Evolutionary conservation across 2,329 filamentous ascomycete genomes (phyloP).

Genomic region (Colletotrichum falcatum): DNA sequence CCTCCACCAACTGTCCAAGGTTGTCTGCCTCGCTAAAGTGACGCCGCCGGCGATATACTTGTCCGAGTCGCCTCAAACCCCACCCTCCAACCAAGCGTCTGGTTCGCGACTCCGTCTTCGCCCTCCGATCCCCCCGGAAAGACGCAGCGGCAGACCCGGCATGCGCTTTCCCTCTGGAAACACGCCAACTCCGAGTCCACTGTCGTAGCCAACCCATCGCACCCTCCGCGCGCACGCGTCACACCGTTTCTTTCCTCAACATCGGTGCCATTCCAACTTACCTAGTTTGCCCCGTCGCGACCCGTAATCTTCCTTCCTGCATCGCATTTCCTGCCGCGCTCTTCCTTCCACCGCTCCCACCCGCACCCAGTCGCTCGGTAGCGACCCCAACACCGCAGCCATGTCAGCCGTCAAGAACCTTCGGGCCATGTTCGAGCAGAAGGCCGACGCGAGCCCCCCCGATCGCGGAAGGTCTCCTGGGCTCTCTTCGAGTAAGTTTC

Average conservation of each 20-base stretch:
- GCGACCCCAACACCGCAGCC: conserved; percentile 50
- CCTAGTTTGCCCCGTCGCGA: conserved; percentile 17
- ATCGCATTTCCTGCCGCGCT: conserved; percentile 17
- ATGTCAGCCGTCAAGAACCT: conserved; percentile 81
- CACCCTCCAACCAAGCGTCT: background rate
- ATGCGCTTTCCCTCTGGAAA: conserved; percentile 32
- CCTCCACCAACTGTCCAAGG: background rate
- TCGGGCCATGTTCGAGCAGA: conserved; percentile 84
- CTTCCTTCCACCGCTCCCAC: conserved; percentile 13
- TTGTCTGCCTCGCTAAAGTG: conserved; percentile 16
- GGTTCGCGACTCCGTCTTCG: conserved; percentile 5
- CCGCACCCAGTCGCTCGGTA: conserved; percentile 17
- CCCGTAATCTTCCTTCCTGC: background rate
- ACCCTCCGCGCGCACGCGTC: background rate
- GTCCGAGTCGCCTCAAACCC: background rate
- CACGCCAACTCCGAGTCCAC: conserved; percentile 5
- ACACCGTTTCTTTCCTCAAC: conserved; percentile 15
- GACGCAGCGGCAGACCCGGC: conserved; percentile 12
- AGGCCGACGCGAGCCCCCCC: conserved; percentile 72
- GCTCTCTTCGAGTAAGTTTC: conserved; percentile 55
- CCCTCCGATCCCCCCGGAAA: conserved; percentile 1
- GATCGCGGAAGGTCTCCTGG: conserved; percentile 78
- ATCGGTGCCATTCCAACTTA: background rate
- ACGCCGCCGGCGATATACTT: conserved; percentile 8
- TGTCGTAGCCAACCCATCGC: conserved; percentile 14